Evolutionary conservation across 179 eudicot genomes (phyloP).

Genomic region (Carnegiea gigantea): DNA sequence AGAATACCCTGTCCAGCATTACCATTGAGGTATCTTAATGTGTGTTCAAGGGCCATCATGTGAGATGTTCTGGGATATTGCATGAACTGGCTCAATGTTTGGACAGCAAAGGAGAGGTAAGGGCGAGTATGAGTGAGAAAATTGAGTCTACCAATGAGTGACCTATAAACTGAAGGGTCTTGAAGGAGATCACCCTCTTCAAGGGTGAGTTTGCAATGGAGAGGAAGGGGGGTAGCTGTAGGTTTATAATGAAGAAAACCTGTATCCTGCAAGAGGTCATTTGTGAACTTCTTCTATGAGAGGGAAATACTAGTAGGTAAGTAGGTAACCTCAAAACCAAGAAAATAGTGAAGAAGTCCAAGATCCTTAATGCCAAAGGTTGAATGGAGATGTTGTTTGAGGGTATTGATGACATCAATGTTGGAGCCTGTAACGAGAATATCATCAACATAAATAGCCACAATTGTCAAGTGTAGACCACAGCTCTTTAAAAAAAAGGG

Average conservation of each 20-base stretch:
- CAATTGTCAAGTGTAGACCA: neutral
- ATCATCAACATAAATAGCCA: neutral
- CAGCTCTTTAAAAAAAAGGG: neutral
- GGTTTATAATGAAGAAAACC: neutral
- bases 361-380: neutral
- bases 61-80: too few species aligned
- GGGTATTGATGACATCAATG: neutral
- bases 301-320: neutral
- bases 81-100: constrained; percentile 11
- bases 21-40: too few species aligned
- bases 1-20: too few species aligned
- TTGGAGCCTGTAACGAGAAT: neutral
- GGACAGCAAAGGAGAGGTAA: neutral
- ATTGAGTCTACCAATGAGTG: neutral
- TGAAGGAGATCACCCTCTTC: neutral
- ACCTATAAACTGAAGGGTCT: neutral
- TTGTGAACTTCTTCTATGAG: neutral
- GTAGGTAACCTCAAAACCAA: neutral
- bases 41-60: too few species aligned
- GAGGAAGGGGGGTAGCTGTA: neutral
- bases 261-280: neutral
- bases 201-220: neutral
- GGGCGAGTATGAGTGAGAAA: neutral
- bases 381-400: neutral
- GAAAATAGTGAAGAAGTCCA: neutral